Percentiles rank a stretch among this genome's conserved stretches.
Conservation (phyloP, 805 yeast species). For the Myxozyma neglecta region DNA sequence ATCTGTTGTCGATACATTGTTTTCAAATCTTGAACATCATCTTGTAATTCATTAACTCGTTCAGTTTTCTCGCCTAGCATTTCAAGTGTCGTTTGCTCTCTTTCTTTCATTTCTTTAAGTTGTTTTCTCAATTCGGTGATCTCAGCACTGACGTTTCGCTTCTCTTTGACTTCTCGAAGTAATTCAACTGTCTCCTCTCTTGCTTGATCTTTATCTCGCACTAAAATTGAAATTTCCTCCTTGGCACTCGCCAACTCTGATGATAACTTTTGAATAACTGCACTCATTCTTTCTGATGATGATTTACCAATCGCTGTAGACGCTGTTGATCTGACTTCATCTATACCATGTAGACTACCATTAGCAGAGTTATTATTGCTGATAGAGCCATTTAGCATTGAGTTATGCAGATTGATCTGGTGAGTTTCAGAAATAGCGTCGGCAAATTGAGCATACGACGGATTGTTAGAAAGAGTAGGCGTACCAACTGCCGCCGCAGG, state of each 20-base stretch:
- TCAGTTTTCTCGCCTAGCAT: conserved; percentile 87
- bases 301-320: conserved; percentile 42
- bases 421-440: conserved; percentile 18
- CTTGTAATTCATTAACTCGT: conserved; percentile 75
- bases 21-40: conserved; percentile 87
- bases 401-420: conserved; percentile 16
- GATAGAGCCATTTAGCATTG: not conserved
- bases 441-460: conserved; percentile 27
- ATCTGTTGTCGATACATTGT: conserved; percentile 81
- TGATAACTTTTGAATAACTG: conserved; percentile 76
- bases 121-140: conserved; percentile 49
- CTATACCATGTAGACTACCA: conserved; percentile 9
- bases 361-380: not conserved
- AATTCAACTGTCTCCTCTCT: conserved; percentile 65
- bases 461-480: conserved; percentile 10
- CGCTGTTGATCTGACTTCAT: conserved; percentile 20
- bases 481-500: not conserved
- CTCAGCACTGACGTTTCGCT: conserved; percentile 40
- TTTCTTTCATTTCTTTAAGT: conserved; percentile 41
- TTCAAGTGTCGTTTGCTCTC: conserved; percentile 62
- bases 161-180: conserved; percentile 41
- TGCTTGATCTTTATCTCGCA: conserved; percentile 60
- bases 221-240: conserved; percentile 59
- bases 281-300: conserved; percentile 69
- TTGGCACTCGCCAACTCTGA: conserved; percentile 65